phyloP scores from a whole-genome alignment of 1,139 yeast genomes.

The Candida smagusa region DNA sequence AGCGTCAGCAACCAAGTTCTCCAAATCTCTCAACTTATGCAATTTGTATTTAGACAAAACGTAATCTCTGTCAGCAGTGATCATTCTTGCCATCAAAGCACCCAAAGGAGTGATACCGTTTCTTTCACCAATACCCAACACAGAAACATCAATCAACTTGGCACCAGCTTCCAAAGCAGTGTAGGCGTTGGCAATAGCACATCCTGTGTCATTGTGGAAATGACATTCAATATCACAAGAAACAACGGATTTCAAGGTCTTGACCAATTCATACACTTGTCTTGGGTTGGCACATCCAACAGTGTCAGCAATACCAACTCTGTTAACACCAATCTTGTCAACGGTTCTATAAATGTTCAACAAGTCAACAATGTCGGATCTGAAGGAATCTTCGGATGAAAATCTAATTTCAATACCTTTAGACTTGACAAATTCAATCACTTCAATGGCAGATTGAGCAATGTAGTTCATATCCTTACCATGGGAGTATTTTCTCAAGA shows the following conservation, averaged over 20 bases:
- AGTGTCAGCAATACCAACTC: conserved; percentile 99
- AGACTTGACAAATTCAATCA: conserved; percentile 94
- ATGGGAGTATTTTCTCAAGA: conserved; percentile 89
- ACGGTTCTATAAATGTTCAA: conserved; percentile 95
- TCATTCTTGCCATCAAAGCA: conserved; percentile 98
- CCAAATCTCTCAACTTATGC: conserved; percentile 93
- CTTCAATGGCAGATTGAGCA: conserved; percentile 94
- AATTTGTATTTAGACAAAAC: conserved; percentile 92
- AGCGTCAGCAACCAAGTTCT: conserved; percentile 93
- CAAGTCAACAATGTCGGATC: conserved; percentile 93
- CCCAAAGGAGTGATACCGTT: conserved; percentile 98
- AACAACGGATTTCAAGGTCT: conserved; percentile 89
- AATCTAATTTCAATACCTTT: conserved; percentile 97
- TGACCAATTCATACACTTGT: conserved; percentile 94
- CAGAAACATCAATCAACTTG: conserved; percentile 88
- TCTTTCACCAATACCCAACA: conserved; percentile 97
- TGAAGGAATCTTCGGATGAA: conserved; percentile 95
- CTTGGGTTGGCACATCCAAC: conserved; percentile 99
- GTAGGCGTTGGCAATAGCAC: conserved; percentile 98
- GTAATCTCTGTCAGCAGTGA: conserved; percentile 96
- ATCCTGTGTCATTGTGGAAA: conserved; percentile 98
- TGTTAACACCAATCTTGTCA: conserved; percentile 95
- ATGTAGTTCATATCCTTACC: conserved; percentile 99
- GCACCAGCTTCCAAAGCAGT: conserved; percentile 99
- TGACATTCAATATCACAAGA: conserved; percentile 98